Evolutionary conservation across 345 rosid species (phyloP), one percentile per base, ranked within the genome.

Genomic region (Aquilaria malaccensis): DNA sequence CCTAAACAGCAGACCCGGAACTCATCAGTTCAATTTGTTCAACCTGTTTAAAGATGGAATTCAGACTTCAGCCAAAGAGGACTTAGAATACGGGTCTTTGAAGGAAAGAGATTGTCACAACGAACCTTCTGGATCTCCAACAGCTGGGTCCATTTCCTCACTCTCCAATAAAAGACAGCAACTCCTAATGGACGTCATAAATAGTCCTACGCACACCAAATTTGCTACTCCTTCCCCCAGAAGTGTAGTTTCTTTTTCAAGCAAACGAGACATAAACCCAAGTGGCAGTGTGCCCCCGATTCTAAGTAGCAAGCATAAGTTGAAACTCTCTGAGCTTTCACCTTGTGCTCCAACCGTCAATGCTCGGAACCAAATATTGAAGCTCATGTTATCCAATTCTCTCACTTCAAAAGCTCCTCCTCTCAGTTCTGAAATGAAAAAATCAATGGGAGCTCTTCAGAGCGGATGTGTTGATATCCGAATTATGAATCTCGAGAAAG

Each of bases 151-250:
- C 15, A 58, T 67, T 66, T 73, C 79, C 49, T 70, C 77, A 11
- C 61, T 79, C 58, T 64, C 76, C 67, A 58, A 64, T 52, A 71
- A 70, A 65, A 71, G 55, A 56, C 65, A 60, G 55, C 61, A 76
- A 49, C 67, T 60, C 59, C 71, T 52, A 71, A 31, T 63, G 58
- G 70, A 62, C 52, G 33, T 77, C 70, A 73, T 70, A 52, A 64
- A 66, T 46, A 64, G 79, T 58, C 65, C 72, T 9, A 69, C 70
- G 30, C 69, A 63, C 12, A 56, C 60, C 54, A 58, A 77, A 57
- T 63, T 66, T 64, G 73, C 63, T 43, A 86, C 95, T 66, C 87
- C 92, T 83, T 84, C 88, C 45, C 85, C 87, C 13, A 79, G 68
- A 68, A 77, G 60, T 37, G 56, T 75, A 49, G 71, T 67, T 67